Evolutionary conservation across 768 basidiomycete genomes (phyloP), one percentile per base, ranked within the genome.

Genomic region (Hericium alpestre): DNA sequence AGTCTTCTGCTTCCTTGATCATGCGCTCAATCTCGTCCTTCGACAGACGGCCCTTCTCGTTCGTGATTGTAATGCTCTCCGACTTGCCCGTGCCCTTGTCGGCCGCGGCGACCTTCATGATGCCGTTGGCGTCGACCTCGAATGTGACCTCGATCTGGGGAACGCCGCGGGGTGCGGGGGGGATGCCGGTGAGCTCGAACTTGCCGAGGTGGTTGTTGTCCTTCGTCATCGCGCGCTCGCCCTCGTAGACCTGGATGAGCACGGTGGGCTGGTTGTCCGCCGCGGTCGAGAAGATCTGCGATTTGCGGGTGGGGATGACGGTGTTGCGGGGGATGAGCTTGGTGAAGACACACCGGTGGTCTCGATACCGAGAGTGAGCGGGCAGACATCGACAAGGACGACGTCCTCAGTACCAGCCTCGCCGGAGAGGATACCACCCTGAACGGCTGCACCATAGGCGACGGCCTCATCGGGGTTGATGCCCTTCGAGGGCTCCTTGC

Each of bases 391-490:
- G 66, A 99, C 90, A 56, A 99, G 87, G 60, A 97, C 87, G 61
- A 97, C 80, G 63, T 93, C 94, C 59, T 82, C 83, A 56, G 90
- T 90, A 60, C 87, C 88, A 69, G 90, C 87, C 66, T 92, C 93
- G 61, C 95, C 95, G 51, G 93, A 88, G 62, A 99, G 89, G 66
- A 99, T 95, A 76, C 92, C 95, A 73, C 91, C 95, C 74, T 99
- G 95, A 63, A 98, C 92, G 55, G 95, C 95, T 61, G 95, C 95
- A 80, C 95, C 95, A 66, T 96, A 97, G 49, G 95, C 93, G 64
- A 99, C 95, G 60, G 95, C 95, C 77, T 99, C 95, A 71, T 99
- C 95, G 54, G 94, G 93, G 81, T 99, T 97, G 77, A 97, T 99
- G 63, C 90, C 89, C 80, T 93, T 94, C 61, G 94, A 94, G 54